Conservation (phyloP, 2,329 filamentous ascomycete species). For the Verticillium dahliae region DNA sequence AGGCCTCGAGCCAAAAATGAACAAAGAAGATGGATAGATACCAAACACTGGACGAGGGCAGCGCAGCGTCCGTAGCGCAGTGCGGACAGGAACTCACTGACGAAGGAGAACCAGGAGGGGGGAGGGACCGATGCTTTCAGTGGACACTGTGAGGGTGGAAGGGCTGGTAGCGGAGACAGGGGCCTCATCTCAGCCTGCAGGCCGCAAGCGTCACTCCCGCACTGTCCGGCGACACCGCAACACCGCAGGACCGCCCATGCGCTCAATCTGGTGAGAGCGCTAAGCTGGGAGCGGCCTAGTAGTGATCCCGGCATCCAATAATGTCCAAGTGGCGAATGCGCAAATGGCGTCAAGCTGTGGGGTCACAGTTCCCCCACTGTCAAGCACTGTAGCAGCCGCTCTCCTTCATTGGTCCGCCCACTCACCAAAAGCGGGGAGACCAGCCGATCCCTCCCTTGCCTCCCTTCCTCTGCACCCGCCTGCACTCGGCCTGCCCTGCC, state of each 20-base stretch:
- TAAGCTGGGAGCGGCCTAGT: constrained; percentile 7
- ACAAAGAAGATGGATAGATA: neutral
- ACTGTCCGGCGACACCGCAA: constrained; percentile 4
- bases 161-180: neutral
- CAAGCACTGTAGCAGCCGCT: constrained; percentile 1
- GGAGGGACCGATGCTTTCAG: neutral
- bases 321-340: constrained; percentile 9
- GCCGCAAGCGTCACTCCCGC: neutral
- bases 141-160: neutral
- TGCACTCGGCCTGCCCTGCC: constrained; percentile 1
- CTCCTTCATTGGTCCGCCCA: constrained; percentile 7
- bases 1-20: neutral
- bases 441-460: constrained; percentile 4
- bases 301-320: constrained; percentile 8
- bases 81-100: neutral
- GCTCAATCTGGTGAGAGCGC: constrained; percentile 10
- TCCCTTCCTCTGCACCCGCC: constrained; percentile 5
- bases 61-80: neutral
- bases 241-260: constrained; percentile 11
- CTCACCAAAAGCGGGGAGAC: constrained; percentile 1
- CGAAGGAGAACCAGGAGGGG: neutral
- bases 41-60: neutral
- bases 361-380: neutral
- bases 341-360: constrained; percentile 10
- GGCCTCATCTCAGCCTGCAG: neutral